These are phyloP conservation scores for Ensete ventricosum DNA, from an alignment of 176 grass and related monocot species.

Conservation along the genomic window DNA sequence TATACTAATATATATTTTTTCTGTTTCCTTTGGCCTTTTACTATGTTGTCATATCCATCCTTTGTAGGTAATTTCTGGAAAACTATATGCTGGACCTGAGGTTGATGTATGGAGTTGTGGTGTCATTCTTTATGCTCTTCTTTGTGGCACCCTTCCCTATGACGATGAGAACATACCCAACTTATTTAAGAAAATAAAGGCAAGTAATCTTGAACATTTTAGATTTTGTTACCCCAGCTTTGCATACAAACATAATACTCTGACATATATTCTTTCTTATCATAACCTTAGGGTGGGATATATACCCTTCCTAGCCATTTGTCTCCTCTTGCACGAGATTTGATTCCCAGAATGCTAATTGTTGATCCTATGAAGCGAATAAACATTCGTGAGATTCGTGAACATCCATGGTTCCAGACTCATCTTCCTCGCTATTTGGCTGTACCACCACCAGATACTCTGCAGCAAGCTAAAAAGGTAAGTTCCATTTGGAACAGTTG, in stretches of 20 bases:
- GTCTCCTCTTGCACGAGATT: constrained; percentile 77
- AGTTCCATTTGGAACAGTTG: constrained; percentile 6
- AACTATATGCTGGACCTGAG: constrained; percentile 86
- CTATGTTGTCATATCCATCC: not conserved
- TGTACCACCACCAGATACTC: constrained; percentile 76
- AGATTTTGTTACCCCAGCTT: not conserved
- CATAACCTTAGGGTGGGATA: constrained; percentile 45
- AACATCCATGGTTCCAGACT: constrained; percentile 76
- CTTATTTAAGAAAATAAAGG: constrained; percentile 96
- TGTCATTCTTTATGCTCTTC: constrained; percentile 96
- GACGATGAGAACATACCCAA: constrained; percentile 93
- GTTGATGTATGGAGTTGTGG: constrained; percentile 99
- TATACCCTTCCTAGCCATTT: constrained; percentile 97
- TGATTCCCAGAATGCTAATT: constrained; percentile 91
- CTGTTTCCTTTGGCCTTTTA: not conserved
- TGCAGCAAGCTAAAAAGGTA: constrained; percentile 85
- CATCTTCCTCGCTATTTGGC: constrained; percentile 76
- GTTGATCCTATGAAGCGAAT: constrained; percentile 98
- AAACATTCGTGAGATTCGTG: constrained; percentile 75
- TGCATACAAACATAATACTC: not conserved
- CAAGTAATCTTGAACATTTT: constrained; percentile 22
- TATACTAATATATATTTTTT: constrained; percentile 14
- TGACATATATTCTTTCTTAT: constrained; percentile 14
- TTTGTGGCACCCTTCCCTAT: constrained; percentile 96
- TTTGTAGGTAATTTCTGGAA: constrained; percentile 88